A percentile compares a stretch with the other conserved stretches of the same genome.
Conservation (phyloP, 306 rosid genomes). For the Benincasa hispida region DNA sequence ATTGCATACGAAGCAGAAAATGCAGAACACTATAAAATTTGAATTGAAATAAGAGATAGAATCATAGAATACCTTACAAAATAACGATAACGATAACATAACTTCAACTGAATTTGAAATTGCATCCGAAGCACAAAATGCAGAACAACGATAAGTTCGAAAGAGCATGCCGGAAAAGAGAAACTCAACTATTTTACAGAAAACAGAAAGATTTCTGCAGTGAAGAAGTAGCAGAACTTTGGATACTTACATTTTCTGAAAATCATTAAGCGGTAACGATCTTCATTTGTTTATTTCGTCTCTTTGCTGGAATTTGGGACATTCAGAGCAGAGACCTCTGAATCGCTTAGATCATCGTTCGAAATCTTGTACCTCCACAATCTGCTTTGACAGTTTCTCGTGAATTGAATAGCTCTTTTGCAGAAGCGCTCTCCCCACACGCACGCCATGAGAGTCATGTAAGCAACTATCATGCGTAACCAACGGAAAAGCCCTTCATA, state of each 20-base stretch:
- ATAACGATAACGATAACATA: too few species aligned
- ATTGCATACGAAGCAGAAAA: too few species aligned
- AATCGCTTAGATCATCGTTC: background rate
- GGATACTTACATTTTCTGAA: background rate
- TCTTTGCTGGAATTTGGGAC: background rate
- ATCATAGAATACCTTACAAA: too few species aligned
- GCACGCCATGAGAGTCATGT: slow-evolving; percentile 6
- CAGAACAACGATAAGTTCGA: background rate
- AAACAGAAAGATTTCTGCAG: background rate
- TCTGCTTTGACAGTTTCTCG: background rate
- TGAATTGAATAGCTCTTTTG: background rate
- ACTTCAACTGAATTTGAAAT: background rate
- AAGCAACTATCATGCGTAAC: slow-evolving; percentile 5
- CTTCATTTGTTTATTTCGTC: background rate
- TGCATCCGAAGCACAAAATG: background rate
- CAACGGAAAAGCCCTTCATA: background rate
- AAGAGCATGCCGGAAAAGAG: background rate
- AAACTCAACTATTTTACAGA: background rate
- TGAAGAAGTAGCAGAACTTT: background rate
- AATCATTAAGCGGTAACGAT: background rate
- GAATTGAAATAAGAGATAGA: too few species aligned
- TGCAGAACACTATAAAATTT: too few species aligned
- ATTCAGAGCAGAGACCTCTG: background rate
- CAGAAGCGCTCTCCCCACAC: background rate
- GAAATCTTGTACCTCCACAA: background rate